These are phyloP conservation scores for Moniliella sp. DNA, from an alignment of 1,284 basidiomycete species.

Conservation along the genomic window DNA sequence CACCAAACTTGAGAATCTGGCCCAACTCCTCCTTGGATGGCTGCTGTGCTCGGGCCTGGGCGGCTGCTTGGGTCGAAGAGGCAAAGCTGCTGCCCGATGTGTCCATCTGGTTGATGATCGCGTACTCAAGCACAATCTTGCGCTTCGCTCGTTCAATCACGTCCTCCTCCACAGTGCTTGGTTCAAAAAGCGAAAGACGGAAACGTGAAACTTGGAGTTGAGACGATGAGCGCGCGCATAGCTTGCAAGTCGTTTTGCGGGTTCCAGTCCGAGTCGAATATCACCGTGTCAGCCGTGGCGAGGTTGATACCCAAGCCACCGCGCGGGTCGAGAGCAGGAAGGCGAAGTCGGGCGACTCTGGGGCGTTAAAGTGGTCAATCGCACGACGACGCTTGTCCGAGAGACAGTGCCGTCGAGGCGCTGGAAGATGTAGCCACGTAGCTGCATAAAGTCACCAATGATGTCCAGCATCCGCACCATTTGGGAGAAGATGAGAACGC, in stretches of 20 bases:
- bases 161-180: conserved; percentile 33
- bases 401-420: conserved; percentile 18
- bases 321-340: conserved; percentile 31
- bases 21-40: conserved; percentile 26
- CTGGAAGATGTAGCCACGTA: conserved; percentile 25
- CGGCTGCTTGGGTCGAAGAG: conserved; percentile 58
- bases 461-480: conserved; percentile 33
- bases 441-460: conserved; percentile 28
- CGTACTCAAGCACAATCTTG: conserved; percentile 21
- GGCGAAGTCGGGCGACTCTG: conserved; percentile 45
- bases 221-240: conserved; percentile 64
- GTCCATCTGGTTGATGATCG: conserved; percentile 86
- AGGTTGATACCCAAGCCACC: conserved; percentile 37
- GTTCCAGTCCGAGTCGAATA: conserved; percentile 82
- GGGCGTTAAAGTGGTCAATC: conserved; percentile 79
- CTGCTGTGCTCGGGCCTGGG: conserved; percentile 1
- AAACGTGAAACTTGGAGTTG: conserved; percentile 20
- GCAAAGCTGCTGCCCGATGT: no score
- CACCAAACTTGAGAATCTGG: conserved; percentile 31
- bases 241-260: conserved; percentile 65
- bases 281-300: conserved; percentile 58
- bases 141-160: conserved; percentile 28
- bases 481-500: conserved; percentile 25
- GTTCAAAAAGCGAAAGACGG: background rate
- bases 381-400: conserved; percentile 39